A percentile compares a stretch with the other conserved stretches of the same genome.
phyloP scores from a whole-genome alignment of 192 early-diverging fungal species.

The Linnemannia exigua region DNA sequence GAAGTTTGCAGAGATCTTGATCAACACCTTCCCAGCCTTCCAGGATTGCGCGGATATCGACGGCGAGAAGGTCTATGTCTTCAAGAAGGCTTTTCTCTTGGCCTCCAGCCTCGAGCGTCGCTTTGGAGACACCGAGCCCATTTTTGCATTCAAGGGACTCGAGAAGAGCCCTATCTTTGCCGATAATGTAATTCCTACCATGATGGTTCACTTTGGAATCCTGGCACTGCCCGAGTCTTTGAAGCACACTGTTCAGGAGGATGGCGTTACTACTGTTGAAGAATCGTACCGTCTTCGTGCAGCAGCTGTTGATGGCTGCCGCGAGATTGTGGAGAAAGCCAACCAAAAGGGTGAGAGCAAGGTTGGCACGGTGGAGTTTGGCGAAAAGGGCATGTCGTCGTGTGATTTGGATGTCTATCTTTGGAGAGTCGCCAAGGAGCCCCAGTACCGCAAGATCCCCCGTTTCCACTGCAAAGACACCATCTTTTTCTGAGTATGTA shows the following conservation, averaged over 20 bases:
- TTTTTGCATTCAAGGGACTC: conserved; percentile 79
- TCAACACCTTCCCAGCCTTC: conserved; percentile 77
- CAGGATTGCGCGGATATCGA: conserved; percentile 70
- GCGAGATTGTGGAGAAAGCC: conserved; percentile 65
- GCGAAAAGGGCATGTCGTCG: conserved; percentile 51
- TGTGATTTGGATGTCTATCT: conserved; percentile 77
- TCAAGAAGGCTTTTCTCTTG: conserved; percentile 84
- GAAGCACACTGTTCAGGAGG: conserved; percentile 60
- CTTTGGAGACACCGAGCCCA: conserved; percentile 65
- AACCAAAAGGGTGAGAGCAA: conserved; percentile 29
- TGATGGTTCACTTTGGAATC: conserved; percentile 71
- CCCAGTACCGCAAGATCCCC: conserved; percentile 66
- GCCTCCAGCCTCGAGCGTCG: conserved; percentile 72
- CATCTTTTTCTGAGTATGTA: conserved; percentile 71
- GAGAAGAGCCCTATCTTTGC: conserved; percentile 77
- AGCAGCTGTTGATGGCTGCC: conserved; percentile 75
- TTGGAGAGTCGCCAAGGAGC: conserved; percentile 82
- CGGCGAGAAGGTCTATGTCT: conserved; percentile 72
- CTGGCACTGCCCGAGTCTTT: conserved; percentile 62
- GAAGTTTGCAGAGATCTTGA: conserved; percentile 60
- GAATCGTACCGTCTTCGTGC: conserved; percentile 77
- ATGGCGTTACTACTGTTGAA: conserved; percentile 63
- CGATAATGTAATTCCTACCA: conserved; percentile 82
- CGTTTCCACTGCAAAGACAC: conserved; percentile 76
- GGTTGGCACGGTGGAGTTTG: conserved; percentile 43